phyloP scores from a whole-genome alignment of 108 stramenopile genomes.

The Craspedostauros australis region DNA sequence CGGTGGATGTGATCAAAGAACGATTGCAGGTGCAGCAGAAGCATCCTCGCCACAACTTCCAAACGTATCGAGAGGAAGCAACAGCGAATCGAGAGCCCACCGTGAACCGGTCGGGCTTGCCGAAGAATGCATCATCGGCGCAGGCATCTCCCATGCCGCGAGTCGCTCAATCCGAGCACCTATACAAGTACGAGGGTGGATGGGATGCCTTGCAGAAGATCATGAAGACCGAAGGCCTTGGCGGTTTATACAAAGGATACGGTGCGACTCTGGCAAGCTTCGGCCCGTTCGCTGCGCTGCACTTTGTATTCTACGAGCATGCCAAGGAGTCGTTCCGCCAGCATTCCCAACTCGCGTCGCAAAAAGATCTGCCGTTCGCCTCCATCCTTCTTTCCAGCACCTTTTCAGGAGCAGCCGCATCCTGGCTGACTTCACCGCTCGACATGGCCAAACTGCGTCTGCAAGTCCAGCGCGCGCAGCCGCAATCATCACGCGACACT shows the following conservation, averaged over 20 bases:
- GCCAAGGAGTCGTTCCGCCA: slow-evolving; percentile 47
- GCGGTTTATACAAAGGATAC: slow-evolving; percentile 92
- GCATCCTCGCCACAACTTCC: background rate
- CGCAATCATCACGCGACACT: background rate
- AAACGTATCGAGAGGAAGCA: too few species aligned
- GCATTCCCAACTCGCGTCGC: slow-evolving; percentile 7
- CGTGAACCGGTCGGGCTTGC: too few species aligned
- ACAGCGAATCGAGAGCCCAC: slow-evolving; percentile 12
- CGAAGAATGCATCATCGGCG: background rate
- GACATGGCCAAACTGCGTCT: slow-evolving; percentile 94
- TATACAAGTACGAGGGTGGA: slow-evolving; percentile 65
- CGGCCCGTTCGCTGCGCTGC: slow-evolving; percentile 77
- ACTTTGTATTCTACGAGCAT: slow-evolving; percentile 94
- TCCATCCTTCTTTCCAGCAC: slow-evolving; percentile 71
- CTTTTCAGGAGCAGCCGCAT: slow-evolving; percentile 85
- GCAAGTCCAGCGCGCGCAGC: slow-evolving; percentile 81
- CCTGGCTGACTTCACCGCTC: slow-evolving; percentile 93
- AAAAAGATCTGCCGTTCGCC: slow-evolving; percentile 41
- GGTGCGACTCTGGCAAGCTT: slow-evolving; percentile 90
- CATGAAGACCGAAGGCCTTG: slow-evolving; percentile 64
- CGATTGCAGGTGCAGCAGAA: slow-evolving; percentile 86
- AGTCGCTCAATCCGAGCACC: too few species aligned
- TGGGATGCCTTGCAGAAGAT: slow-evolving; percentile 79
- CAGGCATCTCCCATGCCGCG: too few species aligned
- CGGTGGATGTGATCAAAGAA: slow-evolving; percentile 98